These are phyloP conservation scores for Apiotrichum laibachii DNA, from an alignment of 1,284 basidiomycete species.

Conservation along the genomic window DNA sequence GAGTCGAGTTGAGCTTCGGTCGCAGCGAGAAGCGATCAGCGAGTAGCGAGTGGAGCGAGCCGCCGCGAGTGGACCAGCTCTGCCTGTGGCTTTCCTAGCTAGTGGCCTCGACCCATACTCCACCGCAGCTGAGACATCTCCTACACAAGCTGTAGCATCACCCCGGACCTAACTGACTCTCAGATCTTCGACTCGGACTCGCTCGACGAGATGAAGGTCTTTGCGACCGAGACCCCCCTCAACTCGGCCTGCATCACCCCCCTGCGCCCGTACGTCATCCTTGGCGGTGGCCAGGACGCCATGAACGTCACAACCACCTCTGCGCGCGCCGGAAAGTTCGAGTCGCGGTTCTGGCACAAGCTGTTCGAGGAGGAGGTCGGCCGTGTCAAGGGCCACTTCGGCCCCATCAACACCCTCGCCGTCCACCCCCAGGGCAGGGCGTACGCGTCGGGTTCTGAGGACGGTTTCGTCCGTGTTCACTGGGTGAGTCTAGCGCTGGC, in stretches of 20 bases:
- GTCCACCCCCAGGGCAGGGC: constrained; percentile 84
- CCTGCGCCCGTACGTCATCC: constrained; percentile 79
- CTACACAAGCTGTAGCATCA: no score
- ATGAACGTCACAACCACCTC: constrained; percentile 97
- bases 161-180: background rate
- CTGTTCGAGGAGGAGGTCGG: constrained; percentile 98
- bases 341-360: constrained; percentile 98
- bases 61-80: no score
- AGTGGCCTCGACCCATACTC: no score
- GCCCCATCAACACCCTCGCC: constrained; percentile 97
- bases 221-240: constrained; percentile 86
- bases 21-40: no score
- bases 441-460: constrained; percentile 94
- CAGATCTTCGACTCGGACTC: constrained; percentile 88
- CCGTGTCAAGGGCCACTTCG: constrained; percentile 88
- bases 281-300: constrained; percentile 97
- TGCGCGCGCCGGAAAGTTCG: constrained; percentile 91
- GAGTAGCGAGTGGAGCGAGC: background rate
- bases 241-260: constrained; percentile 91
- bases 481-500: constrained; percentile 42
- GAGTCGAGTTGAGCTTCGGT: no score
- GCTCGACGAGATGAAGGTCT: constrained; percentile 89
- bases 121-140: no score
- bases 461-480: constrained; percentile 89
- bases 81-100: no score